Evolutionary conservation across 1,284 basidiomycete genomes (phyloP).

Genomic region (Pseudozyma hubeiensis): DNA sequence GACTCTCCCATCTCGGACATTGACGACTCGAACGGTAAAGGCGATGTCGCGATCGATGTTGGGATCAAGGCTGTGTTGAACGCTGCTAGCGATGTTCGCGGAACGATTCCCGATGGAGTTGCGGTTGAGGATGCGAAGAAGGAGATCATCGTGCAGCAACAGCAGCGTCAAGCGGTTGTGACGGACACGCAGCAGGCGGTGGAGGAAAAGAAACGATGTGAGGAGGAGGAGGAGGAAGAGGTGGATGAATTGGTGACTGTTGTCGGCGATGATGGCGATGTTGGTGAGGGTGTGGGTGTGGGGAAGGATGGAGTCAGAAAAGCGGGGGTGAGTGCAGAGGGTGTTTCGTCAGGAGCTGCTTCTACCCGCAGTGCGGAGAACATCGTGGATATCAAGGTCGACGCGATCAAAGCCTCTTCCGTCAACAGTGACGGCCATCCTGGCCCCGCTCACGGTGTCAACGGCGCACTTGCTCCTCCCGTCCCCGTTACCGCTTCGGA

Average conservation of each 20-base stretch:
- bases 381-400: too few species aligned
- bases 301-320: not conserved
- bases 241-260: constrained; percentile 4
- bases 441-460: too few species aligned
- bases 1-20: constrained; percentile 31
- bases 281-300: not conserved
- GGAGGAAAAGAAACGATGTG: not conserved
- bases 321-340: too few species aligned
- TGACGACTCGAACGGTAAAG: constrained; percentile 2
- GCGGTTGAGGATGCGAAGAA: not conserved
- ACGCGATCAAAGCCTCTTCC: too few species aligned
- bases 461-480: too few species aligned
- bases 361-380: too few species aligned
- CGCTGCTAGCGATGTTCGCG: not conserved
- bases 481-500: too few species aligned
- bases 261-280: not conserved
- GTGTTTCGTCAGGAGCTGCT: too few species aligned
- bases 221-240: not conserved
- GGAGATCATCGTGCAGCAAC: not conserved
- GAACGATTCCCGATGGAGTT: not conserved
- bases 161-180: too few species aligned
- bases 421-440: too few species aligned
- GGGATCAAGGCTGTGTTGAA: constrained; percentile 1
- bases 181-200: not conserved
- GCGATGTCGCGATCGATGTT: constrained; percentile 2